Base-by-base conservation (phyloP, 768 basidiomycete genomes). In the Amanita fuliginea region DNA sequence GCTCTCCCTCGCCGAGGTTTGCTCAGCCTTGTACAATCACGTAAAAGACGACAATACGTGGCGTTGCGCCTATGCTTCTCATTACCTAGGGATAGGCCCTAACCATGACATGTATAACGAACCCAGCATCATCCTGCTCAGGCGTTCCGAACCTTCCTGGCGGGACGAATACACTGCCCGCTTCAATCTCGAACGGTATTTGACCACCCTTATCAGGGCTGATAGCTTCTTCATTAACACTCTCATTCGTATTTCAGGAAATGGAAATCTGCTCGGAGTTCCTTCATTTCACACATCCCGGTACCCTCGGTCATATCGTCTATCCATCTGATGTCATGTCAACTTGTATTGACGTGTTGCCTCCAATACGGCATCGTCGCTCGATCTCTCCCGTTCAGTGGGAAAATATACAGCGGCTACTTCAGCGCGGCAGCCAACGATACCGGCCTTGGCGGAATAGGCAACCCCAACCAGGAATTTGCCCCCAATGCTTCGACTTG, bases 11-110 rank as follows among this genome's bases (percentile, higher is more conserved):
- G 71, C 72, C 18, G 60, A 64, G 55, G 77, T 81, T 52, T 74
- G 72, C 64, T 66, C 61, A 42, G 59, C 58, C 51, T 70, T 88
- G 49, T 69, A 73, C 59, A 67, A 73, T 54, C 86, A 88, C 72
- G 67, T 88, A 72, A 74, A 74, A 48, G 74, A 86, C 57, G 88
- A 92, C 52, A 81, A 77, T 58, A 89, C 85, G 32, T 92, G 88
- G 88, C 72, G 76, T 45, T 69, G 78, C 18, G 88, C 89, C 24
- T 87, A 86, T 62, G 67, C 80, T 53, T 75, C 70, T 46, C 81
- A 82, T 60, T 80, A 79, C 59, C 61, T 88, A 39, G 79, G 76
- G 43, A 74, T 88, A 46, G 64, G 71, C 7, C 86, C 86, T 14
- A 84, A 89, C 63, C 64, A 64, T 48, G 75, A 78, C 52, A 62